Conservation (phyloP, 768 basidiomycete genomes). For the Rhodotorula kratochvilovae region DNA sequence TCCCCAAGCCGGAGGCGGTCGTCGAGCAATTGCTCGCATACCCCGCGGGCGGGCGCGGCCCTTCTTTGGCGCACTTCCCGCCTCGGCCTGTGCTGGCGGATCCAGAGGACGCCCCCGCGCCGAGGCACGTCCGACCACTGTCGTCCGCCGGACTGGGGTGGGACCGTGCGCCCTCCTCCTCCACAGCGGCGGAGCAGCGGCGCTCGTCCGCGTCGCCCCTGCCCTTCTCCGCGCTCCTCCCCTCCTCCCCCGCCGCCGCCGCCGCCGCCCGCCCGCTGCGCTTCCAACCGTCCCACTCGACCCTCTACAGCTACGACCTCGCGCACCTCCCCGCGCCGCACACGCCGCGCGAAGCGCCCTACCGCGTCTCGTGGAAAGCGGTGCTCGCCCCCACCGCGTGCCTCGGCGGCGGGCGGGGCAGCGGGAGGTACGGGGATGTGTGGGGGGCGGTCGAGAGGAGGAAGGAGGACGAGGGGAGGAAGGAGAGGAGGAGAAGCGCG, state of each 20-base stretch:
- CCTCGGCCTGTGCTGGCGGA: no score
- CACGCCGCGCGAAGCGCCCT: conserved; percentile 19
- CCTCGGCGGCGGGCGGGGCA: conserved; percentile 15
- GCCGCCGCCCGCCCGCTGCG: not conserved
- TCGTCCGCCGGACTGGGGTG: not conserved
- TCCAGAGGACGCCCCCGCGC: not conserved
- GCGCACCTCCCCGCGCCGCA: conserved; percentile 23
- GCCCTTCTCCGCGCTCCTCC: not conserved
- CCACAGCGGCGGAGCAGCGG: no score
- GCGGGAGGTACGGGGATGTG: conserved; percentile 22
- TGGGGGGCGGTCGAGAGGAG: conserved; percentile 16
- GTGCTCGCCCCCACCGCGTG: conserved; percentile 10
- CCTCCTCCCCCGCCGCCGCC: not conserved
- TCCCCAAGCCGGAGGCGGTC: not conserved
- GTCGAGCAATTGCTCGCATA: not conserved
- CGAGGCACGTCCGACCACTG: not conserved
- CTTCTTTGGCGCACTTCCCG: not conserved
- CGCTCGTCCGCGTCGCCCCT: not conserved
- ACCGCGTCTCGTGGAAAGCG: not conserved
- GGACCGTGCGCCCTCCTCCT: not conserved
- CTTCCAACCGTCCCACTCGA: not conserved
- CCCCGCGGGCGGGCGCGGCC: conserved; percentile 1
- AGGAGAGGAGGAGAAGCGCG: not conserved
- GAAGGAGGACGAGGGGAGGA: not conserved
- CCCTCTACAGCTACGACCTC: conserved; percentile 16